Percentiles rank a stretch among this genome's conserved stretches.
Conservation (phyloP, 148 eudicot genomes). For the Rhododendron griersonianum region DNA sequence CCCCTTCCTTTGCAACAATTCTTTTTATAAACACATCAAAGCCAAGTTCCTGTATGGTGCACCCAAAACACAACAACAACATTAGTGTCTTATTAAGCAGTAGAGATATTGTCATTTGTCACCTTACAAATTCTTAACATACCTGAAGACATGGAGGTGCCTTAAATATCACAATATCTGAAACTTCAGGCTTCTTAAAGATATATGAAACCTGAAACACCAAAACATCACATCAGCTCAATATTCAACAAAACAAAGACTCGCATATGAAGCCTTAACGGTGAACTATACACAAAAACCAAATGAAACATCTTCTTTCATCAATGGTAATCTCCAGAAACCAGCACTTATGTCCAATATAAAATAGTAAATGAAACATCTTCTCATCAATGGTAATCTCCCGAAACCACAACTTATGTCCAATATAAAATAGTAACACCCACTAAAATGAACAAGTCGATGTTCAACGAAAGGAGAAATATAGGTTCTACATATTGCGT, state of each 20-base stretch:
- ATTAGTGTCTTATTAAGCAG: background rate
- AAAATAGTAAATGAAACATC: background rate
- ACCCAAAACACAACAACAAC: background rate
- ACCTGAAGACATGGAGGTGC: conserved; percentile 85
- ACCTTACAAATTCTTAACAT: background rate
- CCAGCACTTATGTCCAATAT: background rate
- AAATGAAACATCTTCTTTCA: background rate
- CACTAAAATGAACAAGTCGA: background rate
- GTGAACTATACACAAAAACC: background rate
- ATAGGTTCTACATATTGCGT: background rate
- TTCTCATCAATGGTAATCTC: background rate
- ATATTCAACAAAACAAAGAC: background rate
- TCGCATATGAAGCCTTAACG: background rate
- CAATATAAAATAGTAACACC: background rate
- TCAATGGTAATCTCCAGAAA: background rate
- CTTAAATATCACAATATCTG: conserved; percentile 79
- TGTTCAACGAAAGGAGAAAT: background rate
- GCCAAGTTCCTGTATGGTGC: conserved; percentile 52
- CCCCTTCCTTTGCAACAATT: conserved; percentile 84
- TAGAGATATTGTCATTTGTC: background rate
- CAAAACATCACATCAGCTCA: conserved; percentile 6
- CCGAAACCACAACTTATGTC: background rate
- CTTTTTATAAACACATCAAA: conserved; percentile 74
- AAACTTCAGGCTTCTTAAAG: conserved; percentile 75
- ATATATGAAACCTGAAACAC: conserved; percentile 63